Evolutionary conservation across 495 filamentous ascomycete genomes (phyloP).

Genomic region (Lepraria neglecta): DNA sequence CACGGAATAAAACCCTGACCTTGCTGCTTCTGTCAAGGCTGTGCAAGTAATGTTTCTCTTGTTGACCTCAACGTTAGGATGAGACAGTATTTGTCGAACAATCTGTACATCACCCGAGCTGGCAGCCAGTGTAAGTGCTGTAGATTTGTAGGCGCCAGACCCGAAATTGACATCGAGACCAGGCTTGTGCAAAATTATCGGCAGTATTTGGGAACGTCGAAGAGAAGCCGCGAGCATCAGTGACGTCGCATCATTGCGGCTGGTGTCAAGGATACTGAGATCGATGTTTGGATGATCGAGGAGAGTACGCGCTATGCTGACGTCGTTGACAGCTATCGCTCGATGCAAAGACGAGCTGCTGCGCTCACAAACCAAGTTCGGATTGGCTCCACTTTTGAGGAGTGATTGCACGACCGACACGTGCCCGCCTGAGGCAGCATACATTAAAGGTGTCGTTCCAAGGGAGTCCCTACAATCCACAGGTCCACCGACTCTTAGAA

Average conservation of each 20-base stretch:
- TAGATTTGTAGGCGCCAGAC: constrained; percentile 5
- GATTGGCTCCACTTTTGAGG: constrained; percentile 15
- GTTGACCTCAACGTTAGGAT: constrained; percentile 12
- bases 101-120: neutral
- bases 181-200: constrained; percentile 10
- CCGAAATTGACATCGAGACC: constrained; percentile 16
- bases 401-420: constrained; percentile 18
- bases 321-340: constrained; percentile 11
- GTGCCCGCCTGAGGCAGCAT: constrained; percentile 27
- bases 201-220: constrained; percentile 1
- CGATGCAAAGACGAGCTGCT: constrained; percentile 16
- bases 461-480: constrained; percentile 20
- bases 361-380: constrained; percentile 6
- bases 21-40: constrained; percentile 13
- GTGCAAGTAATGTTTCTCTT: constrained; percentile 7
- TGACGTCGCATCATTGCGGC: constrained; percentile 9
- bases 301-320: constrained; percentile 5
- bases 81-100: constrained; percentile 6
- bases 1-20: neutral
- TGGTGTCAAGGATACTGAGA: constrained; percentile 13
- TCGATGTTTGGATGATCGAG: constrained; percentile 13
- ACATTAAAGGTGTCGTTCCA: constrained; percentile 28
- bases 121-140: constrained; percentile 21
- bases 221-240: constrained; percentile 21
- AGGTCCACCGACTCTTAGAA: constrained; percentile 6